Percentiles rank a stretch among this genome's conserved stretches.
These are phyloP conservation scores for Metarhizium anisopliae DNA, from an alignment of 2,329 filamentous ascomycete species.

Conservation along the genomic window DNA sequence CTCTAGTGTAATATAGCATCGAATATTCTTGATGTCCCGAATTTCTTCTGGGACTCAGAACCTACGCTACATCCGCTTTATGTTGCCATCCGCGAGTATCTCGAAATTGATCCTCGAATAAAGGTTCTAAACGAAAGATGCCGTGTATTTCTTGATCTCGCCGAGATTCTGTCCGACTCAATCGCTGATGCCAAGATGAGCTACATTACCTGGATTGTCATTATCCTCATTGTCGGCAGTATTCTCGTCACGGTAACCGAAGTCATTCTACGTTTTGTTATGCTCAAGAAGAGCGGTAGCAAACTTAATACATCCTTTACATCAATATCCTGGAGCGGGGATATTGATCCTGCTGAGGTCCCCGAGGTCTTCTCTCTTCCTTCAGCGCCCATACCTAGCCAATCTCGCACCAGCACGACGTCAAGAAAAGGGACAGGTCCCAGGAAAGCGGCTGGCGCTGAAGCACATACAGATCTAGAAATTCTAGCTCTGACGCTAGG, in stretches of 20 bases:
- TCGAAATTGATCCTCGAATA: constrained; percentile 93
- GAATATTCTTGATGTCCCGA: constrained; percentile 91
- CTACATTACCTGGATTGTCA: constrained; percentile 95
- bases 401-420: not conserved
- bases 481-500: constrained; percentile 25
- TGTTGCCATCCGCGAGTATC: constrained; percentile 87
- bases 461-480: constrained; percentile 23
- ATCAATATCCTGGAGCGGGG: constrained; percentile 9
- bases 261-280: constrained; percentile 75
- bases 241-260: constrained; percentile 88
- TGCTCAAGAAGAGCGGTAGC: constrained; percentile 38
- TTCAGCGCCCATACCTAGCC: constrained; percentile 2
- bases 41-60: constrained; percentile 98
- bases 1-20: constrained; percentile 48
- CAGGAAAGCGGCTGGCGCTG: not conserved
- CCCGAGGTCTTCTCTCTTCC: constrained; percentile 12
- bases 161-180: constrained; percentile 86
- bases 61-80: constrained; percentile 93
- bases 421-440: not conserved
- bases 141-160: constrained; percentile 89
- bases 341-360: constrained; percentile 8
- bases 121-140: constrained; percentile 96
- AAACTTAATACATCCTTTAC: constrained; percentile 8
- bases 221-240: constrained; percentile 81
- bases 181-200: constrained; percentile 96